Percentiles rank a stretch among this genome's conserved stretches.
Conservation (phyloP, 2,329 filamentous ascomycete genomes). For the Fusarium pininemorale region DNA sequence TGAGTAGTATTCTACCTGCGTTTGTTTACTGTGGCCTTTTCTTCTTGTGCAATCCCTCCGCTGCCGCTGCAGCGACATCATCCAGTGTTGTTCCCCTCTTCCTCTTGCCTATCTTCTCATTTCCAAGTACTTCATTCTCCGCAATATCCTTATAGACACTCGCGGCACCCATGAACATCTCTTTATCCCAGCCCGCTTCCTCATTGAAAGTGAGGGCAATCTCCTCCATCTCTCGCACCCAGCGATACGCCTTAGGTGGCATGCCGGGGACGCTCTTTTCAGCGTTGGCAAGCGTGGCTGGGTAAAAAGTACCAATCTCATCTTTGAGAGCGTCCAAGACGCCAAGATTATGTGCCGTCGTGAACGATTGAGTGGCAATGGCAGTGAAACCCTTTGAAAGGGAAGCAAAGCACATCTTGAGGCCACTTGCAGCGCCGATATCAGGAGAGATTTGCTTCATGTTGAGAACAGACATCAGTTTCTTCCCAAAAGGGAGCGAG, state of each 20-base stretch:
- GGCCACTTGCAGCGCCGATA: slow-evolving; percentile 65
- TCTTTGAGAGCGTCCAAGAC: slow-evolving; percentile 67
- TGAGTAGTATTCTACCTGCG: not conserved
- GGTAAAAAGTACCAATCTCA: slow-evolving; percentile 62
- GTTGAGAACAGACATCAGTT: slow-evolving; percentile 57
- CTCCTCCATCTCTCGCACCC: slow-evolving; percentile 81
- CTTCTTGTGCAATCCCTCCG: slow-evolving; percentile 58
- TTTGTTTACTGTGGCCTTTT: slow-evolving; percentile 43
- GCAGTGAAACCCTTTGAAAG: slow-evolving; percentile 73
- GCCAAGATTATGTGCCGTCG: slow-evolving; percentile 71
- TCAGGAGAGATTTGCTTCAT: slow-evolving; percentile 57
- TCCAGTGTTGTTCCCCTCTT: slow-evolving; percentile 65
- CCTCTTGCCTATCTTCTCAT: slow-evolving; percentile 66
- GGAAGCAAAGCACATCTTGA: slow-evolving; percentile 74
- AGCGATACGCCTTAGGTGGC: slow-evolving; percentile 79
- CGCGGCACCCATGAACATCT: slow-evolving; percentile 68
- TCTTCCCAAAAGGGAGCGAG: slow-evolving; percentile 51
- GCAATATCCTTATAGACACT: slow-evolving; percentile 70
- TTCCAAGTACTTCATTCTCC: slow-evolving; percentile 67
- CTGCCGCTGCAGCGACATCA: slow-evolving; percentile 62
- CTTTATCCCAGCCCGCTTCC: slow-evolving; percentile 68
- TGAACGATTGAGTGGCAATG: slow-evolving; percentile 75
- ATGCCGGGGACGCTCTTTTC: slow-evolving; percentile 65
- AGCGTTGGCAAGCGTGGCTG: slow-evolving; percentile 56
- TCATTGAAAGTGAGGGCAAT: slow-evolving; percentile 72